Percentiles rank a stretch among this genome's conserved stretches.
These are phyloP conservation scores for Plasmodium ovale DNA, from an alignment of 169 alveolate genomes.

Conservation along the genomic window DNA sequence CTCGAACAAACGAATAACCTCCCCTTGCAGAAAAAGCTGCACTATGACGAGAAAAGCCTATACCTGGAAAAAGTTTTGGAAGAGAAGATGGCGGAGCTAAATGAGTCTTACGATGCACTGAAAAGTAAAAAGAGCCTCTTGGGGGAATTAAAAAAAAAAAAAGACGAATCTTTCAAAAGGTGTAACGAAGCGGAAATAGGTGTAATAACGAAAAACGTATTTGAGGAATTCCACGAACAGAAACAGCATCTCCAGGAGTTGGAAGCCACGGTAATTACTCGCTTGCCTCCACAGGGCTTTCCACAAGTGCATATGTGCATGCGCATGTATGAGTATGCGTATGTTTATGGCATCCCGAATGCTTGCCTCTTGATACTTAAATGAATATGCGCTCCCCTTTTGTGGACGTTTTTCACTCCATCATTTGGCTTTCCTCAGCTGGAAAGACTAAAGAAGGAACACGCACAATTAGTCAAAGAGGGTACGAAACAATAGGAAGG, in stretches of 20 bases:
- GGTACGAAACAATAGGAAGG: not conserved
- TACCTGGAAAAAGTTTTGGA: conserved; percentile 39
- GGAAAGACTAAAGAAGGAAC: conserved; percentile 5
- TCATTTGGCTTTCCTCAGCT: not conserved
- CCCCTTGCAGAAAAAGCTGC: conserved; percentile 36
- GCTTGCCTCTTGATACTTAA: not conserved
- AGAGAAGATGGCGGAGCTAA: conserved; percentile 6
- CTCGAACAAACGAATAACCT: too few species aligned
- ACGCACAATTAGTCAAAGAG: conserved; percentile 2
- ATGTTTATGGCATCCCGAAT: not conserved
- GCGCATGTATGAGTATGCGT: too few species aligned
- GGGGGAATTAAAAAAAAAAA: conserved; percentile 48
- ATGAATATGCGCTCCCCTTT: not conserved
- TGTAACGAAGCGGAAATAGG: conserved; percentile 25
- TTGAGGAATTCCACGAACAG: conserved; percentile 34
- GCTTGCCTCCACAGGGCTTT: too few species aligned
- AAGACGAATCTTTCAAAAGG: conserved; percentile 54
- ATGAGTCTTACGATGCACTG: conserved; percentile 22
- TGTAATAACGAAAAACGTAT: conserved; percentile 30
- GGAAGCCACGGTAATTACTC: conserved; percentile 52
- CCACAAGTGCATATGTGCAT: too few species aligned
- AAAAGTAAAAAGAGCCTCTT: conserved; percentile 20
- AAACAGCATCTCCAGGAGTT: conserved; percentile 10
- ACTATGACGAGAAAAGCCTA: conserved; percentile 44
- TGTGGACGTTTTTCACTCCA: not conserved